Evolutionary conservation across 495 filamentous ascomycete species (phyloP), one percentile per base, ranked within the genome.

Genomic region (Collariella sp.): DNA sequence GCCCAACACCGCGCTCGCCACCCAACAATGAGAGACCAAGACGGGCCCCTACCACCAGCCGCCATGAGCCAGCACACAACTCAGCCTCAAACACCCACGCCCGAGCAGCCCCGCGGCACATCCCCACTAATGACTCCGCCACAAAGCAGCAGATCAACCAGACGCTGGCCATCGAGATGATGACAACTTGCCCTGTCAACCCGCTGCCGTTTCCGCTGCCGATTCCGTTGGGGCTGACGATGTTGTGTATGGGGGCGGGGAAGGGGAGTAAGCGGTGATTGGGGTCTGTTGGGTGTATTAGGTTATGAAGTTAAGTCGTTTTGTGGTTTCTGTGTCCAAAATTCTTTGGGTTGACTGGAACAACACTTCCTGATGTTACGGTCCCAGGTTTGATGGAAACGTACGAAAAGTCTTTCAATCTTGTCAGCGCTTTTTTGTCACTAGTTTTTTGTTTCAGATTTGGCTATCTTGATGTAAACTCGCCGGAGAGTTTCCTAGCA

Each of bases 131-230:
- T 23, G 63, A 64, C 23, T 23, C 19, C 13, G 60, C 60, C 0
- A 61, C 62, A 34, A 67, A 62, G 55, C 54, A 46, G 23, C 63
- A 66, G 35, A 59, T 68, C 15, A 62, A 62, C 16, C 59, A 62
- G 36, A 64, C 59, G 1, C 46, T 57, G 1, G 56, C 61, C 18
- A 61, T 59, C 15, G 46, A 59, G 13, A 61, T 65, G 63, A 64
- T 68, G 46, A 40, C n/a, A n/a, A n/a, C 58, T 7, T 48, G 54
- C 15, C 61, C 61, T 0, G 59, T 46, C 46, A 62, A 66, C 18
- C 55, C 53, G 1, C 19, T 67, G 33, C 63, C 64, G 5, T 65
- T 67, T 23, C 49, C 55, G 1, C 33, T 67, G 12, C 61, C 63
- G 1, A 45, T 67, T 23, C 59, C 64, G 0, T 35, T 68, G 12